Conservation (phyloP, 1,284 basidiomycete genomes). For the Testicularia cyperi region DNA sequence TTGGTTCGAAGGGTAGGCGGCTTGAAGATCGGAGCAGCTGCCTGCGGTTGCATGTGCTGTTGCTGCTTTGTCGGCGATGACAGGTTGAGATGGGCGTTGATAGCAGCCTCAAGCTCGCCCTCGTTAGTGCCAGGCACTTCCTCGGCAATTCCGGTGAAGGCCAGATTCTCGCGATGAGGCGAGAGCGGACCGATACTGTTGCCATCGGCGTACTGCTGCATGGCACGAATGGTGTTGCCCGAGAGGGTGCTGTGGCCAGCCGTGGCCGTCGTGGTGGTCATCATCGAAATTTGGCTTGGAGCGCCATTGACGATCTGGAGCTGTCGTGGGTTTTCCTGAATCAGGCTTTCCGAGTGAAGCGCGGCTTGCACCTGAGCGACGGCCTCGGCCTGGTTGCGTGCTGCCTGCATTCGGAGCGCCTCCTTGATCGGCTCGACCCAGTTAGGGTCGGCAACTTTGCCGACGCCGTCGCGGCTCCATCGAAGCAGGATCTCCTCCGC, state of each 20-base stretch:
- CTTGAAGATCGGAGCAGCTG: slow-evolving; percentile 8
- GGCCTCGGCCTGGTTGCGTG: slow-evolving; percentile 74
- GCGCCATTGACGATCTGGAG: slow-evolving; percentile 52
- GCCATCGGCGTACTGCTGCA: background rate
- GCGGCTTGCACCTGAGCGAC: slow-evolving; percentile 71
- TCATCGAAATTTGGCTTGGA: slow-evolving; percentile 39
- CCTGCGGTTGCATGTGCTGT: too few relatives aligned
- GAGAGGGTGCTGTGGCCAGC: slow-evolving; percentile 40
- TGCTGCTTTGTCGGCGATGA: slow-evolving; percentile 2
- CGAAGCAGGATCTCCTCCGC: slow-evolving; percentile 81
- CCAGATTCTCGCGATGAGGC: slow-evolving; percentile 19
- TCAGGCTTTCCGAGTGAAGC: slow-evolving; percentile 63
- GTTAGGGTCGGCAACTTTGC: slow-evolving; percentile 66
- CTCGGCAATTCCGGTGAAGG: slow-evolving; percentile 37
- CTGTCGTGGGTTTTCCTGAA: slow-evolving; percentile 54
- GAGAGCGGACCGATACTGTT: slow-evolving; percentile 1
- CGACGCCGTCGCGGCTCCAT: slow-evolving; percentile 87
- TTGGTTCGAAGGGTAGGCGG: slow-evolving; percentile 40
- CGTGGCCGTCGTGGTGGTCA: slow-evolving; percentile 43
- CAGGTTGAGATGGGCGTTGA: slow-evolving; percentile 18
- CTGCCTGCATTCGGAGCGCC: slow-evolving; percentile 67
- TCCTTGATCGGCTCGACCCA: slow-evolving; percentile 91
- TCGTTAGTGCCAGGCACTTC: slow-evolving; percentile 15
- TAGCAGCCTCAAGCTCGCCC: slow-evolving; percentile 20
- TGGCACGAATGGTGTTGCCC: slow-evolving; percentile 14